Base-by-base conservation (phyloP, 2,329 filamentous ascomycete species). In the Talaromyces rugulosus region DNA sequence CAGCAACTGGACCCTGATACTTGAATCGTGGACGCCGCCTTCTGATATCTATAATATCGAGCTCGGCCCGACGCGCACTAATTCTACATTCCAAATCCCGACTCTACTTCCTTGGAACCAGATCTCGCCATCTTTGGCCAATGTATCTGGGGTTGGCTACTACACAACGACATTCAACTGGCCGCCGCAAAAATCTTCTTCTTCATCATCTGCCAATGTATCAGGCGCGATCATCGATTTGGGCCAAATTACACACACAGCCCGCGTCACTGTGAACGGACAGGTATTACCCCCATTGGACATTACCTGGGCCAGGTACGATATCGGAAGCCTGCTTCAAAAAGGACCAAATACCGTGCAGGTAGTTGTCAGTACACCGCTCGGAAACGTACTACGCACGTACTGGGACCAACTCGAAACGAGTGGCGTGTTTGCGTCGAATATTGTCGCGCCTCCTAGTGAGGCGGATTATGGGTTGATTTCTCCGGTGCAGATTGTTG, bases 11-110 rank as follows among this genome's bases (percentile, higher is more conserved):
- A 71, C 67, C 1, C 64, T 80, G 1, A 68, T 64, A 1, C 68
- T 75, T 12, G 76, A 80, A 63, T 71, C 74, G 62, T 80, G 78
- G 78, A 66, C 67, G 6, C 70, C 76, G 5, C 76, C 77, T 0
- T 47, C 66, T 5, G 67, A 80, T 58, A 62, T 76, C 9, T 73
- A 64, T 42, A 61, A 72, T 36, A 60, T 69, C 8, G 42, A 63
- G 1, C 61, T 60, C n/a, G 63, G 60, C 23, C 56, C 70, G 16
- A 44, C 68, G 28, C 63, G 68, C 60, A 62, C 66, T 14, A 76
- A 76, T 56, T 72, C 69, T 1, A 76, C 72, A 1, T 70, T 73
- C 65, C 63, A 64, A 3, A 65, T 77, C 34, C 30, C 58, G 14
- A 51, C 64, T 1, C 69, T 79, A 0, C 30, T 70, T 4, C 70